A percentile compares a stretch with the other conserved stretches of the same genome.
These are phyloP conservation scores for Trichoderma guizhouense DNA, from an alignment of 2,329 filamentous ascomycete genomes.

Conservation along the genomic window DNA sequence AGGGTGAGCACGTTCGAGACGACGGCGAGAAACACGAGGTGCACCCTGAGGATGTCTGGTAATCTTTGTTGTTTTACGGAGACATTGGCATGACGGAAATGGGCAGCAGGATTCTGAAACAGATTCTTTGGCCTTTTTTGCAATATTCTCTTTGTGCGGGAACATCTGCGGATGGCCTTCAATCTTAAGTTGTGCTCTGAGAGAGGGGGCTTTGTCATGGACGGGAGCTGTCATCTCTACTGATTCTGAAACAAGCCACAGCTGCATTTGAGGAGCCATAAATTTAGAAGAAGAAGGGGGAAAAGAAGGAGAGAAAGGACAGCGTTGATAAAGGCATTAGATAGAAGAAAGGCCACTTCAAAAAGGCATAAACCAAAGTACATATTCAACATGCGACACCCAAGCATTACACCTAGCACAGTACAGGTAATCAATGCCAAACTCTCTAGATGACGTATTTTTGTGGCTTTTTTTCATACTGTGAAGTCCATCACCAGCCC, in stretches of 20 bases:
- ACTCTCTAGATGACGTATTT: neutral
- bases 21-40: conserved; percentile 79
- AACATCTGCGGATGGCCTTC: neutral
- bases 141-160: neutral
- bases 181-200: neutral
- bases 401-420: neutral
- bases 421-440: neutral
- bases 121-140: neutral
- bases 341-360: neutral
- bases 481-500: neutral
- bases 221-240: neutral
- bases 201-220: neutral
- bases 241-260: neutral
- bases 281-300: neutral
- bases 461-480: neutral
- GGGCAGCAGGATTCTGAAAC: neutral
- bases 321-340: neutral
- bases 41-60: conserved; percentile 83
- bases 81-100: neutral
- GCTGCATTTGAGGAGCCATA: neutral
- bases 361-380: neutral
- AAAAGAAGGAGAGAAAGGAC: neutral
- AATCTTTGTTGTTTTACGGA: neutral
- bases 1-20: conserved; percentile 70
- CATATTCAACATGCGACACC: neutral